phyloP scores from a whole-genome alignment of 2,329 filamentous ascomycete species.

The Hortaea werneckii region DNA sequence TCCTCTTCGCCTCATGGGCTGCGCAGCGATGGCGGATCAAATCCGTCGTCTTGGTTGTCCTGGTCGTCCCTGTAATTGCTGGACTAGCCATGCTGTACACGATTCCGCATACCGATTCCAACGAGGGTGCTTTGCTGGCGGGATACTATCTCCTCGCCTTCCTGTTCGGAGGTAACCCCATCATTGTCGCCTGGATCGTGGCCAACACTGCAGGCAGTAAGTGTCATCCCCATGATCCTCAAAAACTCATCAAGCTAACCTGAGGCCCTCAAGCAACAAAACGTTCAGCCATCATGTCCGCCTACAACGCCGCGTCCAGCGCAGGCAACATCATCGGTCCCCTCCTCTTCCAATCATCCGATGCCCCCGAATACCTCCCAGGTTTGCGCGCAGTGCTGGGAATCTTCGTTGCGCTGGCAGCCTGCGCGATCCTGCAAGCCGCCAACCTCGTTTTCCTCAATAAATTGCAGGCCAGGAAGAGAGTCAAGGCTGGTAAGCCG shows the following conservation, averaged over 20 bases:
- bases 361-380: slow-evolving; percentile 49
- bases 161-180: slow-evolving; percentile 54
- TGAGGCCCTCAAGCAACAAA: slow-evolving; percentile 41
- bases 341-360: slow-evolving; percentile 47
- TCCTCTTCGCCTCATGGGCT: slow-evolving; percentile 49
- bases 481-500: slow-evolving; percentile 51
- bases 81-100: slow-evolving; percentile 50
- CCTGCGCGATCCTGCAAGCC: slow-evolving; percentile 44
- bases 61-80: slow-evolving; percentile 51
- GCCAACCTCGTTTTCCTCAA: slow-evolving; percentile 48
- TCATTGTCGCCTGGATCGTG: slow-evolving; percentile 59
- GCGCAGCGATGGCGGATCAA: slow-evolving; percentile 50
- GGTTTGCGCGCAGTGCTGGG: slow-evolving; percentile 48
- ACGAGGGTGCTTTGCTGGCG: slow-evolving; percentile 42
- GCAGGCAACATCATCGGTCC: slow-evolving; percentile 58
- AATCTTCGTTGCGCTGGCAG: slow-evolving; percentile 45
- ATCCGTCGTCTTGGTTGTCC: slow-evolving; percentile 41
- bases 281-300: slow-evolving; percentile 52
- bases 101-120: slow-evolving; percentile 34
- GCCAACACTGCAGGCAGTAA: slow-evolving; percentile 53
- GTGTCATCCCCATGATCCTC: not conserved
- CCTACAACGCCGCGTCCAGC: slow-evolving; percentile 49
- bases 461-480: slow-evolving; percentile 43
- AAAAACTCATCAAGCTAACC: not conserved
- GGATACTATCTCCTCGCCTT: slow-evolving; percentile 59